Base-by-base conservation (phyloP, 2,329 filamentous ascomycete genomes). In the Curvularia eragrostidis region DNA sequence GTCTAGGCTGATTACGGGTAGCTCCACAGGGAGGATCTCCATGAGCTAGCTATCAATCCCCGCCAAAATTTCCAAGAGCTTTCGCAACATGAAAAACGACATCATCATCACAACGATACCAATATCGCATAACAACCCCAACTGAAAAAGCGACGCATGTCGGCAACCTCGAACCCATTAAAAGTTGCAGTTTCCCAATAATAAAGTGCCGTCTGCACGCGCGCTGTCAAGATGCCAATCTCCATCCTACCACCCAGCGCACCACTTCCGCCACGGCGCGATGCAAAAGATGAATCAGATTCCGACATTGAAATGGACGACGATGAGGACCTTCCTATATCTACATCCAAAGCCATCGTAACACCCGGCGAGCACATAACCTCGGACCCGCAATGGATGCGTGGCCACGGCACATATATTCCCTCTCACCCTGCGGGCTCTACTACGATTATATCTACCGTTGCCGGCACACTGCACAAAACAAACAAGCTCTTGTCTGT, bases 401-500 rank as follows among this genome's bases (percentile, higher is more conserved):
- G 93, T 80, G 95, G 95, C 70, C 95, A 99, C 80, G 95, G 95
- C 66, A 99, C 95, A 48, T 97, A 91, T 77, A 83, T 91, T 46
- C 84, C 85, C 18, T 77, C 84, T 4, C 76, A 80, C 46, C 56
- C 52, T 13, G 24, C 56, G 0, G 48, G 46, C 15, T 83, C 84
- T 50, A 86, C 85, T 4, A 84, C 87, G 58, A 99, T 99, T 73
- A 87, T 90, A 56, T 93, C 92, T 47, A 96, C 95, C 5, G 90
- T 99, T 30, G 93, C 93, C 6, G 95, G 95, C 70, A 94, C 90
- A 6, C 84, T 98, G 34, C 89, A 90, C 73, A 94, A 93, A 75
- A 98, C 94, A 59, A 99, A 99, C 85, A 98, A 97, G 77, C 88
- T 99, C 47, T 88, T 99, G 65, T 96, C 92, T 2, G 91, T 99